These are phyloP conservation scores for Dimocarpus longan DNA, from an alignment of 345 rosid species.

Conservation along the genomic window DNA sequence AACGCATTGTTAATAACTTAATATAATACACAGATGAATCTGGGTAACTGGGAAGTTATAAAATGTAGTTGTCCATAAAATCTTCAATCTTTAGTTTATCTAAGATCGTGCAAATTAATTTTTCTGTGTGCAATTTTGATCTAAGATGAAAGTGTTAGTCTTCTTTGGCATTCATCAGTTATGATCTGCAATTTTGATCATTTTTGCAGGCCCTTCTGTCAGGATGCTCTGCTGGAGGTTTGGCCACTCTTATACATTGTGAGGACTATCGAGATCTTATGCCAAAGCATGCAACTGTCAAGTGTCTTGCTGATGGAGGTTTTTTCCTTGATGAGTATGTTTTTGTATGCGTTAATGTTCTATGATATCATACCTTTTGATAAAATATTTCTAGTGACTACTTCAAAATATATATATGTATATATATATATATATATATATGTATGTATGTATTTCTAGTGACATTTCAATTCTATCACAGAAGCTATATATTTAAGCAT, in stretches of 20 bases:
- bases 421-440: too few species aligned
- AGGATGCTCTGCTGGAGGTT: constrained; percentile 98
- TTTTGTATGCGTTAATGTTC: constrained; percentile 4
- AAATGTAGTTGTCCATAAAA: neutral
- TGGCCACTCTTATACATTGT: constrained; percentile 87
- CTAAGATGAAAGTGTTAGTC: constrained; percentile 7
- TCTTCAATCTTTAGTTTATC: neutral
- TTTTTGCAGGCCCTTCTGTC: constrained; percentile 74
- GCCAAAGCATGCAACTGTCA: constrained; percentile 68
- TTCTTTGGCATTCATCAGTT: constrained; percentile 12
- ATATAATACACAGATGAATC: neutral
- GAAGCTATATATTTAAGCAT: neutral
- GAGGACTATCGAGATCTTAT: constrained; percentile 68
- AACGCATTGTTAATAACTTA: too few species aligned
- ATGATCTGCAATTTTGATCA: neutral
- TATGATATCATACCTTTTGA: neutral
- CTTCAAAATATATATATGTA: too few species aligned
- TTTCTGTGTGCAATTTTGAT: neutral
- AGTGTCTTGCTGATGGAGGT: constrained; percentile 94
- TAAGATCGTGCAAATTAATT: neutral
- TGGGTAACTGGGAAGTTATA: neutral
- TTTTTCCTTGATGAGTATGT: constrained; percentile 92
- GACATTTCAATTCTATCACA: neutral
- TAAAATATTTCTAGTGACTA: neutral
- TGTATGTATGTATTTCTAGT: too few species aligned